Evolutionary conservation across 441 rosid species (phyloP), one percentile per base, ranked within the genome.

Genomic region (Gossypium lobatum): DNA sequence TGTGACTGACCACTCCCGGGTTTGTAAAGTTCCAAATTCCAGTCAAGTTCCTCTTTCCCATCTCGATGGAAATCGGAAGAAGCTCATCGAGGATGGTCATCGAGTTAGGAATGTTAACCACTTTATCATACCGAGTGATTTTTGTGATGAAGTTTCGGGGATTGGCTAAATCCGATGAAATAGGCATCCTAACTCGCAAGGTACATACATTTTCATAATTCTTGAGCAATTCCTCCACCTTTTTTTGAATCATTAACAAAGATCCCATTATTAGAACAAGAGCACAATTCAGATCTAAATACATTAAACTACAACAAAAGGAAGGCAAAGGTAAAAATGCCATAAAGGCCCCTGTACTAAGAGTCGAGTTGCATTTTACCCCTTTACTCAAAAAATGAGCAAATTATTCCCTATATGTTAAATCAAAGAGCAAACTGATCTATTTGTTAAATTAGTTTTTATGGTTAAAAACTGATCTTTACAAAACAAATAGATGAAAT

Each of bases 71-170:
- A 71, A 93, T 88, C 0, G 93, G 98, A 10, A 93, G 90, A 37
- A 91, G 89, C 75, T 93, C 98, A 53, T 93, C 93, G 74, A 93
- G 85, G 63, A 93, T 89, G 1, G 98, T 91, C 98, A 93, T 93
- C 0, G 97, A 91, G 85, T 93, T 93, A 14, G 97, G 98, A 62
- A 93, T 93, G 79, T 91, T 75, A 25, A 93, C 98, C 0, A 93
- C 98, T 80, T 91, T 93, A 39, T 91, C 96, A 1, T 93, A 91
- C 18, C 95, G 80, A 50, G 92, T 73, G 50, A 93, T 93, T 84
- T 93, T 93, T 0, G 97, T 89, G 79, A 91, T 90, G 89, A 93
- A 93, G 83, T 93, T 91, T 34, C 98, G 91, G 6, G 98, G 93
- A 75, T 93, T 93, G 18, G 84, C 52, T 54, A 91, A 82, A 77